These are phyloP conservation scores for Ogataea nakhonphanomensis DNA, from an alignment of 805 yeast species.

Conservation along the genomic window DNA sequence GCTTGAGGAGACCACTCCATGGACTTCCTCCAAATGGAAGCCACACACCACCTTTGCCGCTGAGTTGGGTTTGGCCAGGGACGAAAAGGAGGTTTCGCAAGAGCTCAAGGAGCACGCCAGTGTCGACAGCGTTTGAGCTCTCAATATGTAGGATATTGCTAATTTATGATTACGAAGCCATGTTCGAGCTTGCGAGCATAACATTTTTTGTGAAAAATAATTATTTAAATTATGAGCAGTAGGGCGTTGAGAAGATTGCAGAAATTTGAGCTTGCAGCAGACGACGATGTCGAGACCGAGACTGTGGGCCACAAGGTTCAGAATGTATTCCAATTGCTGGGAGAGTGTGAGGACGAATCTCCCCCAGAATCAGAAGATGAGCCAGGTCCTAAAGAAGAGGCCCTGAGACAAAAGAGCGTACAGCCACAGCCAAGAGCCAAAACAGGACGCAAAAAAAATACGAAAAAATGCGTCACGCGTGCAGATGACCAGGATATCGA, in stretches of 20 bases:
- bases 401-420: background rate
- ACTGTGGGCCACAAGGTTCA: constrained; percentile 15
- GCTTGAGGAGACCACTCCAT: constrained; percentile 36
- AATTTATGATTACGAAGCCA: constrained; percentile 3
- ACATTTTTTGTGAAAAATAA: background rate
- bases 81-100: constrained; percentile 15
- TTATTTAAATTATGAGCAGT: constrained; percentile 39
- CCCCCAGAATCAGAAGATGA: background rate
- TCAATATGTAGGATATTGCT: background rate
- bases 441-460: constrained; percentile 15
- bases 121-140: constrained; percentile 12
- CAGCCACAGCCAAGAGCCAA: background rate
- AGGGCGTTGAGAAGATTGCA: constrained; percentile 37
- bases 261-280: constrained; percentile 12
- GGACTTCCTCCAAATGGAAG: constrained; percentile 34
- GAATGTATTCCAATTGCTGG: constrained; percentile 47
- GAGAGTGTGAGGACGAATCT: background rate
- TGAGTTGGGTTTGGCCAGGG: constrained; percentile 28
- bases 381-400: background rate
- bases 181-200: background rate
- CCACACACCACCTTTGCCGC: constrained; percentile 33
- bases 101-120: constrained; percentile 20
- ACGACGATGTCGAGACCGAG: constrained; percentile 7
- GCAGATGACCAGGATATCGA: constrained; percentile 52
- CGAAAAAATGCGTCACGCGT: constrained; percentile 3